Percentiles rank a stretch among this genome's conserved stretches.
Evolutionary conservation across 768 basidiomycete genomes (phyloP).

Genomic region (Lyophyllum shimeji): DNA sequence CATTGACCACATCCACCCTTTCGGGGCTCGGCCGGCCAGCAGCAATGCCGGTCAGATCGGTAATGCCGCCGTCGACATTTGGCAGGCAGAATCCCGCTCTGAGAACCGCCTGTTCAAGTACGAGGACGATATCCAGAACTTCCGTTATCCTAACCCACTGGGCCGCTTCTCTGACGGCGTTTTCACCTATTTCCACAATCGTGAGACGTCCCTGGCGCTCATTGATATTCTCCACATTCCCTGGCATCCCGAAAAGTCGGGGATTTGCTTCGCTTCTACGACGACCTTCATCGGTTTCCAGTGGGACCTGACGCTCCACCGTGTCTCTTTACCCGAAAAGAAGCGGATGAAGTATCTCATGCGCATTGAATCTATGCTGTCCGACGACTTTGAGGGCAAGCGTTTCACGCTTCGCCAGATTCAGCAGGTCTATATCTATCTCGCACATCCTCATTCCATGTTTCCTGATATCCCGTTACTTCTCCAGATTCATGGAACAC

Average conservation of each 20-base stretch:
- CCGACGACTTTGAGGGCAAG: neutral
- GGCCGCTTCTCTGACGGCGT: neutral
- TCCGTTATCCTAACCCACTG: slow-evolving; percentile 18
- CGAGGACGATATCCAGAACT: slow-evolving; percentile 29
- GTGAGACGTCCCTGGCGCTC: slow-evolving; percentile 1
- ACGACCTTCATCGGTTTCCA: slow-evolving; percentile 31
- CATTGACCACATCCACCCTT: slow-evolving; percentile 17
- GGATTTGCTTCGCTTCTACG: slow-evolving; percentile 18
- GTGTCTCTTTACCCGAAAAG: slow-evolving; percentile 28
- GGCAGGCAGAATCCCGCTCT: slow-evolving; percentile 15
- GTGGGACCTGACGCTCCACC: slow-evolving; percentile 26
- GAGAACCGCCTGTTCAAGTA: slow-evolving; percentile 18
- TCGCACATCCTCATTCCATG: neutral
- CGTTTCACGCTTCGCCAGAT: slow-evolving; percentile 19
- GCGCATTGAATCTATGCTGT: neutral
- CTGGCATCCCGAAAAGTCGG: slow-evolving; percentile 20
- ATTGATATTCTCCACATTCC: slow-evolving; percentile 12
- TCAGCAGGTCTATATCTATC: slow-evolving; percentile 17
- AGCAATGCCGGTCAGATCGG: slow-evolving; percentile 25
- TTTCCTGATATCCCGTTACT: too few species aligned
- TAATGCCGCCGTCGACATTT: slow-evolving; percentile 24
- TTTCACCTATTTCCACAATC: slow-evolving; percentile 21
- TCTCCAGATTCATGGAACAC: slow-evolving; percentile 30
- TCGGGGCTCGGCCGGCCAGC: slow-evolving; percentile 22
- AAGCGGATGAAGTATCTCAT: slow-evolving; percentile 29